Conservation (phyloP, 345 rosid genomes). For the Ceriops zippeliana region DNA sequence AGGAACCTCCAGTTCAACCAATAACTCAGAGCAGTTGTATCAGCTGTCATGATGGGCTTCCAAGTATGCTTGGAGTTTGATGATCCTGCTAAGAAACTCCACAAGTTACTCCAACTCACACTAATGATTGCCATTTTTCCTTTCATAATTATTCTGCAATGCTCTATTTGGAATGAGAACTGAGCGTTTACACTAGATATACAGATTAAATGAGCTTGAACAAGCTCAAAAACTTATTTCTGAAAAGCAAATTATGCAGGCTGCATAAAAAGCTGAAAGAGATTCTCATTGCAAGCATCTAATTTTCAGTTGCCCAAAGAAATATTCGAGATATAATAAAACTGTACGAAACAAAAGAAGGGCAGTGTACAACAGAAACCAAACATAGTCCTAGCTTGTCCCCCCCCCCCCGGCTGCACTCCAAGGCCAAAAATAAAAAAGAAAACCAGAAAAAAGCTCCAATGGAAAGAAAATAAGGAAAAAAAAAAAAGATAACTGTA, state of each 20-base stretch:
- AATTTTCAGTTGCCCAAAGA: too few species aligned
- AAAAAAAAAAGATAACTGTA: not conserved
- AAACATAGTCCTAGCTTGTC: not conserved
- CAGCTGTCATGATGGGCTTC: slow-evolving; percentile 60
- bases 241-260: not conserved
- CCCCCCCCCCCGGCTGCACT: not conserved
- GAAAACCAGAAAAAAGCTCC: not conserved
- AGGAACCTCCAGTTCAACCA: slow-evolving; percentile 93
- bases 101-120: slow-evolving; percentile 34
- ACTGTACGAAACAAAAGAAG: too few species aligned
- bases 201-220: not conserved
- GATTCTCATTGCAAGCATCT: not conserved
- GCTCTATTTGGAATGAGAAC: not conserved
- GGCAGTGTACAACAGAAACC: not conserved
- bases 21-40: slow-evolving; percentile 64
- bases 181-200: not conserved
- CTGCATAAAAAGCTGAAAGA: not conserved
- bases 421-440: not conserved
- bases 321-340: too few species aligned
- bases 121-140: slow-evolving; percentile 19
- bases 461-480: not conserved
- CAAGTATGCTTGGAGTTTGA: slow-evolving; percentile 39
- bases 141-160: slow-evolving; percentile 4
- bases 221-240: not conserved
- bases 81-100: slow-evolving; percentile 61